A percentile compares a stretch with the other conserved stretches of the same genome.
phyloP scores from a whole-genome alignment of 257 asterid species.

The Solanum piurae region DNA sequence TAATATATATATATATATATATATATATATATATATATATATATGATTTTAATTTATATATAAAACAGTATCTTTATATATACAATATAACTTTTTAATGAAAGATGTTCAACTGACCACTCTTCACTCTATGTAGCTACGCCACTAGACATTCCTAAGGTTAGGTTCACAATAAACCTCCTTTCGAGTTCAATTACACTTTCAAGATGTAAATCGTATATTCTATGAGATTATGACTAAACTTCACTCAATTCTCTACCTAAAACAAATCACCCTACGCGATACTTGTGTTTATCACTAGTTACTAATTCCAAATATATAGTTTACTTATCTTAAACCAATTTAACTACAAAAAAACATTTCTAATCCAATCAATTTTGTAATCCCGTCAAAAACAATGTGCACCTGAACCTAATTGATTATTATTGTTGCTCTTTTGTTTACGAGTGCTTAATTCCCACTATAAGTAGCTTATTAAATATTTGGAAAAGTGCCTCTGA shows the following conservation, averaged over 20 bases:
- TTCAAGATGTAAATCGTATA: neutral
- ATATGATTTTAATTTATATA: no score
- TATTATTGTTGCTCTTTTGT: neutral
- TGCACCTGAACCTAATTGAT: neutral
- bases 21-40: no score
- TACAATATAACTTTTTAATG: neutral
- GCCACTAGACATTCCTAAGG: neutral
- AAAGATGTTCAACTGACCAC: neutral
- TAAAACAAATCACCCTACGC: neutral
- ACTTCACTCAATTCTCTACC: neutral
- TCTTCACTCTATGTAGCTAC: neutral
- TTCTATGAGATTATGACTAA: neutral
- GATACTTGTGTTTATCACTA: neutral
- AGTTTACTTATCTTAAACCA: neutral
- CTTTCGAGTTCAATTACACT: neutral
- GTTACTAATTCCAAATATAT: neutral
- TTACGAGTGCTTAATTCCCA: neutral
- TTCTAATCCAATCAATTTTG: neutral
- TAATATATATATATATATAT: no score
- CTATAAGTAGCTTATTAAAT: neutral
- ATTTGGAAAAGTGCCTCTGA: no score
- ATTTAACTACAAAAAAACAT: no score
- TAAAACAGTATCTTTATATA: no score
- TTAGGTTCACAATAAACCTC: neutral
- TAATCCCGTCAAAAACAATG: neutral